A percentile compares a stretch with the other conserved stretches of the same genome.
These are phyloP conservation scores for Nemophila menziesii DNA, from an alignment of 257 asterid genomes.

Conservation along the genomic window DNA sequence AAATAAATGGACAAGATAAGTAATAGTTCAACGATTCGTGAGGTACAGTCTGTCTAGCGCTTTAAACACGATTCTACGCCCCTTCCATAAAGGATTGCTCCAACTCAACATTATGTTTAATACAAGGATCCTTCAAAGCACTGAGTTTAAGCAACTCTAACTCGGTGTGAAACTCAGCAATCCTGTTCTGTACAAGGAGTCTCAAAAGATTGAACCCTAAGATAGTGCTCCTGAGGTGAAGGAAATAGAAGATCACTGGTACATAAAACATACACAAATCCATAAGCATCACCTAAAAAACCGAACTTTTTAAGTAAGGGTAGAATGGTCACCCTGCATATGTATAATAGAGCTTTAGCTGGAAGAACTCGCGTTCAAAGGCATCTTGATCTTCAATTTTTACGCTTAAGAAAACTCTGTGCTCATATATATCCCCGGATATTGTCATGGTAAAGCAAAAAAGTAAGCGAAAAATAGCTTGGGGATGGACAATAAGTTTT, in stretches of 20 bases:
- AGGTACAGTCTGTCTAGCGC: slow-evolving; percentile 87
- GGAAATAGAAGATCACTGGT: slow-evolving; percentile 63
- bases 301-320: too few relatives aligned
- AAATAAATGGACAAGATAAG: too few relatives aligned
- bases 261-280: slow-evolving; percentile 19
- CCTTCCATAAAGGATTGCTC: slow-evolving; percentile 99
- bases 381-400: slow-evolving; percentile 85
- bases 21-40: too few relatives aligned
- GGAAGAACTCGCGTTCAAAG: slow-evolving; percentile 90
- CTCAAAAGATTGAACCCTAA: slow-evolving; percentile 95
- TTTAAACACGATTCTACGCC: slow-evolving; percentile 86
- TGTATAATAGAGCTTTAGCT: slow-evolving; percentile 85
- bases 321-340: too few relatives aligned
- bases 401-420: slow-evolving; percentile 79
- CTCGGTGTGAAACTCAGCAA: slow-evolving; percentile 94
- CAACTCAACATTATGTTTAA: slow-evolving; percentile 87
- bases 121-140: slow-evolving; percentile 83
- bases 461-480: neutral
- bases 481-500: neutral
- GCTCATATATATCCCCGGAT: slow-evolving; percentile 88
- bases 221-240: slow-evolving; percentile 82
- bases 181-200: slow-evolving; percentile 92
- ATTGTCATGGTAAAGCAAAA: slow-evolving; percentile 4
- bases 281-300: slow-evolving; percentile 5
- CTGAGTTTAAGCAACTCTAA: slow-evolving; percentile 65